Evolutionary conservation across 805 yeast genomes (phyloP).

Genomic region (Lachancea fermentati): DNA sequence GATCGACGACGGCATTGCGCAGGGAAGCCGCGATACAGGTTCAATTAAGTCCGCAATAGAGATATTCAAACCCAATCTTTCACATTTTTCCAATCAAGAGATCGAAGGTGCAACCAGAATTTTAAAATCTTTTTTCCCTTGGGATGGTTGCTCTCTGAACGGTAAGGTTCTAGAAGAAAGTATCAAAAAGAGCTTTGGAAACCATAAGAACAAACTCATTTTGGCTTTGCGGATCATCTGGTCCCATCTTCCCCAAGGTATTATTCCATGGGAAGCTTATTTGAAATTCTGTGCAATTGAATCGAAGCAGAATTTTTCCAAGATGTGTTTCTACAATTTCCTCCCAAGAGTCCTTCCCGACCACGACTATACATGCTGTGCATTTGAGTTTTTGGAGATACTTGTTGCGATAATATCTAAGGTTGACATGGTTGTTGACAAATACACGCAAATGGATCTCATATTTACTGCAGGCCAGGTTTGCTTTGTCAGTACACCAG

Average conservation of each 20-base stretch:
- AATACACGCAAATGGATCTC: constrained; percentile 29
- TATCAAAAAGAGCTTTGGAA: constrained; percentile 16
- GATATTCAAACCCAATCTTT: constrained; percentile 34
- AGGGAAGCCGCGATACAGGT: constrained; percentile 12
- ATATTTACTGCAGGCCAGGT: constrained; percentile 35
- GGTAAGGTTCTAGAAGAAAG: constrained; percentile 27
- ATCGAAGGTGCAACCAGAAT: constrained; percentile 24
- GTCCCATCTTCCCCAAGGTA: constrained; percentile 32
- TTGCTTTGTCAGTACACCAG: constrained; percentile 29
- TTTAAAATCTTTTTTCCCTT: constrained; percentile 32
- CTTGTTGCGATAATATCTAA: constrained; percentile 28
- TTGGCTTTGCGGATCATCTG: constrained; percentile 31
- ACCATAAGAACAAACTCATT: constrained; percentile 26
- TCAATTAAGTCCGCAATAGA: constrained; percentile 22
- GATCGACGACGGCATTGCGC: constrained; percentile 14
- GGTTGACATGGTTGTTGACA: constrained; percentile 28
- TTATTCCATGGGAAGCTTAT: constrained; percentile 34
- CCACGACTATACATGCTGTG: constrained; percentile 32
- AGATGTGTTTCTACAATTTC: constrained; percentile 31
- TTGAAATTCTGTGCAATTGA: constrained; percentile 27
- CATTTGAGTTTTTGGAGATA: constrained; percentile 35
- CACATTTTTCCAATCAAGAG: constrained; percentile 32
- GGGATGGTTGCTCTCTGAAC: constrained; percentile 34
- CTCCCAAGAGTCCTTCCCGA: constrained; percentile 33
- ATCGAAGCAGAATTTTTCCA: constrained; percentile 17